Base-by-base conservation (phyloP, 169 alveolate species). In the Plasmodium knowlesi region DNA sequence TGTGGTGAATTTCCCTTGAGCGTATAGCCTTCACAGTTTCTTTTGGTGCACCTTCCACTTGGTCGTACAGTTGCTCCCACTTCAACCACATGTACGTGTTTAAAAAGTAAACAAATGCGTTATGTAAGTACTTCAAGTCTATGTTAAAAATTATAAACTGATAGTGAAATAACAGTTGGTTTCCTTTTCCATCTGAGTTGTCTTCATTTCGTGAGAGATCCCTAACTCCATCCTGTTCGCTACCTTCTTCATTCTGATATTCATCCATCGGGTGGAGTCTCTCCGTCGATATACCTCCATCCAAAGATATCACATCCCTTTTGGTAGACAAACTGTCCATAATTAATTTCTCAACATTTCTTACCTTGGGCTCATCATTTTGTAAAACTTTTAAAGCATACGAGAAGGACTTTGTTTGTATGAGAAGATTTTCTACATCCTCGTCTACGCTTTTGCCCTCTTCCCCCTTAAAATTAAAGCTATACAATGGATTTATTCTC, bases 141-240 rank as follows among this genome's bases (percentile, higher is more conserved):
- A 91, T 91, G 41, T 91, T 93, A 70, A 79, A 78, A 50, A 92
- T 19, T 6, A 95, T 83, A 76, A 78, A 91, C 81, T 92, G 88
- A 22, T 92, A 94, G 39, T 95, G 84, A 39, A 92, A 83, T 1
- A 84, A 61, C 61, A 88, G 39, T 6, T 92, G 19, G 10, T 76
- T 32, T 34, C 82, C 70, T 74, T 71, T 73, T 67, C 76, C 76
- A n/a, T 57, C 57, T 25, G 80, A 57, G 16, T 43, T 61, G 9
- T 25, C 25, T 25, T 72, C 93, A 73, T 54, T 57, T 16, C 37
- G 76, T 14, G 57, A 46, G n/a, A 5, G 37, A 25, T 50, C 39
- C 1, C 1, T 14, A 16, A 43, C 67, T 32, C 32, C 54, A 16
- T 82, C 12, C 32, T 19, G 39, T 9, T 22, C 46, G 37, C n/a